phyloP scores from a whole-genome alignment of 306 rosid species.

The Cicer judaicum region DNA sequence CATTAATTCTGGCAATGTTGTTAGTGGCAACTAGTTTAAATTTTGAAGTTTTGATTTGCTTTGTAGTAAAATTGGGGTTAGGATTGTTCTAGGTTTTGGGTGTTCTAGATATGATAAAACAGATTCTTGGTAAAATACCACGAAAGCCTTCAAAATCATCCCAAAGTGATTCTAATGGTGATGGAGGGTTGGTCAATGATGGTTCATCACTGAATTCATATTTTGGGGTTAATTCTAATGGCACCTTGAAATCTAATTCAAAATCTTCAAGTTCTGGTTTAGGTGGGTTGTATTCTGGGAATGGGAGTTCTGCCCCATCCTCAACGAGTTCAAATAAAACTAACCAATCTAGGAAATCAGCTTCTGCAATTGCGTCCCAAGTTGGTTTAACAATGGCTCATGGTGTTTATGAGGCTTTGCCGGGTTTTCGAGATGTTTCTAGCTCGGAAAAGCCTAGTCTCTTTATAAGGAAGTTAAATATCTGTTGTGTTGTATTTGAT shows the following conservation, averaged over 20 bases:
- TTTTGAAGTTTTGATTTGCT: slow-evolving; percentile 28
- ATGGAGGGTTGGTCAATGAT: slow-evolving; percentile 50
- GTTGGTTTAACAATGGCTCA: slow-evolving; percentile 40
- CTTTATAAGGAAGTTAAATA: slow-evolving; percentile 55
- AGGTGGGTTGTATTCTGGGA: slow-evolving; percentile 39
- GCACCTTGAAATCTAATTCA: slow-evolving; percentile 50
- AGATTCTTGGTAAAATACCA: slow-evolving; percentile 53
- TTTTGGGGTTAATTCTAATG: slow-evolving; percentile 47
- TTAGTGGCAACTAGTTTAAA: slow-evolving; percentile 15
- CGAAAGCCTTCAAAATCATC: slow-evolving; percentile 59
- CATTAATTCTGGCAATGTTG: slow-evolving; percentile 31
- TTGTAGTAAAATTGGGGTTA: slow-evolving; percentile 33
- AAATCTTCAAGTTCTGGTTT: slow-evolving; percentile 47
- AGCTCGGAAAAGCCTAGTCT: slow-evolving; percentile 57
- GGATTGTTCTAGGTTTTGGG: slow-evolving; percentile 36
- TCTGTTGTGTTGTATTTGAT: slow-evolving; percentile 64
- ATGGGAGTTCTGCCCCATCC: slow-evolving; percentile 44
- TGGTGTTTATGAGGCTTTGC: slow-evolving; percentile 59
- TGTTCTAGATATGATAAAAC: slow-evolving; percentile 60
- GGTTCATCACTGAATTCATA: slow-evolving; percentile 42
- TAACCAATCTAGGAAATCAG: slow-evolving; percentile 50
- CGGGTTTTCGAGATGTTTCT: slow-evolving; percentile 61
- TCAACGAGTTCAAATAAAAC: slow-evolving; percentile 41
- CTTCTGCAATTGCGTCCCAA: slow-evolving; percentile 40
- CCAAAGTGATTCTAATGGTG: slow-evolving; percentile 44